phyloP scores from a whole-genome alignment of 345 rosid species.

The Rhizophora mangle region DNA sequence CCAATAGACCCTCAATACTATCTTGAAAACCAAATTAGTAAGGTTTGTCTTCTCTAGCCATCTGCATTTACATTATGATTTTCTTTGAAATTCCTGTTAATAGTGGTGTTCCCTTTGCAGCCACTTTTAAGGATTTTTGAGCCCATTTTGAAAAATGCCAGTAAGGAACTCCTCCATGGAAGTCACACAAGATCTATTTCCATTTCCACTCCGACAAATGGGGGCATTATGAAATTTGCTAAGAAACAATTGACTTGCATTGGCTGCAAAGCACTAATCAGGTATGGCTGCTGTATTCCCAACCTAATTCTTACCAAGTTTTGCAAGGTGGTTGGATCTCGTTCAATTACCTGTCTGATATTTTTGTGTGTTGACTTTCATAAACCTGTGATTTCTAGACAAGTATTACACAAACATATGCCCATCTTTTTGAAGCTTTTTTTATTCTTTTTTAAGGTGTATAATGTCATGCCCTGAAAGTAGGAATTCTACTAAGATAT shows the following conservation, averaged over 20 bases:
- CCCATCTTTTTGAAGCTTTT: too few species aligned
- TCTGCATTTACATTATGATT: constrained; percentile 5
- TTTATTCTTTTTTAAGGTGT: too few species aligned
- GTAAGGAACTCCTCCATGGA: constrained; percentile 87
- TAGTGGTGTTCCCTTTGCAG: constrained; percentile 41
- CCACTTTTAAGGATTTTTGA: constrained; percentile 94
- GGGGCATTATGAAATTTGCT: constrained; percentile 94
- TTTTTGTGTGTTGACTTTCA: too few species aligned
- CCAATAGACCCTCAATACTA: constrained; percentile 93
- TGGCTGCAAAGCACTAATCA: constrained; percentile 81
- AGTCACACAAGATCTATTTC: constrained; percentile 91
- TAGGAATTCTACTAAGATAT: too few species aligned
- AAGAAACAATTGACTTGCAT: constrained; percentile 80
- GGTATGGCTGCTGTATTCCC: constrained; percentile 33
- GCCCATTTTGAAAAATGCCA: constrained; percentile 94
- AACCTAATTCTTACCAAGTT: too few species aligned
- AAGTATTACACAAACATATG: too few species aligned
- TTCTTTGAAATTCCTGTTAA: constrained; percentile 10
- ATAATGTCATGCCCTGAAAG: too few species aligned
- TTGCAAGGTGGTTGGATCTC: too few species aligned
- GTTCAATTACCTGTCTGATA: too few species aligned
- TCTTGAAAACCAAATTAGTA: constrained; percentile 92
- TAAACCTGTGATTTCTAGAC: too few species aligned
- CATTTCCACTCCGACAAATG: constrained; percentile 80
- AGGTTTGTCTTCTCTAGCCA: constrained; percentile 45